Percentiles rank a stretch among this genome's conserved stretches.
Evolutionary conservation across 75 land plant genomes (phyloP).

Genomic region (Gnetum montanum): DNA sequence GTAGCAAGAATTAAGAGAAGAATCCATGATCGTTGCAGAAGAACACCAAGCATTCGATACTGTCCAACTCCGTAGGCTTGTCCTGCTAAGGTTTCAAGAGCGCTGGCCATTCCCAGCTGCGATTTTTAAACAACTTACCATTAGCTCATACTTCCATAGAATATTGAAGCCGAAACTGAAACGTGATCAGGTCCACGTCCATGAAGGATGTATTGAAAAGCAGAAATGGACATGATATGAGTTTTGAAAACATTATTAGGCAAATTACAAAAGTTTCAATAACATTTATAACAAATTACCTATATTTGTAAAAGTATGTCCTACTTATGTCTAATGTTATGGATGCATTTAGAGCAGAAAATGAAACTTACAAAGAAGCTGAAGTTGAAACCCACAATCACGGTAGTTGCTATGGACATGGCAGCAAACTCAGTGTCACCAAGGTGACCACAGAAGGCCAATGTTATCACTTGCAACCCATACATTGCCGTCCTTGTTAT

Average conservation of each 20-base stretch:
- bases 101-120: conserved; percentile 63
- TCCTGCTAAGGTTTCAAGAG: conserved; percentile 77
- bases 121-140: not conserved
- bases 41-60: conserved; percentile 59
- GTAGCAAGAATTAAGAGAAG: conserved; percentile 31
- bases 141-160: too few relatives aligned
- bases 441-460: conserved; percentile 30
- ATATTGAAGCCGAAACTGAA: too few relatives aligned
- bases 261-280: too few relatives aligned
- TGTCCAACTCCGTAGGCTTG: conserved; percentile 79
- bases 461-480: conserved; percentile 15
- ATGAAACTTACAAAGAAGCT: conserved; percentile 18
- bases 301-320: too few relatives aligned
- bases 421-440: conserved; percentile 35
- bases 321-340: too few relatives aligned
- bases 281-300: too few relatives aligned
- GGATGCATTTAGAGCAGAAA: too few relatives aligned
- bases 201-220: too few relatives aligned
- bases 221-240: too few relatives aligned
- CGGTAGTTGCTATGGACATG: conserved; percentile 21
- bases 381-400: conserved; percentile 25
- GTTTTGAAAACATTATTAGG: too few relatives aligned
- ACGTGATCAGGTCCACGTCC: too few relatives aligned
- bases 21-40: conserved; percentile 57
- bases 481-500: conserved; percentile 9